Evolutionary conservation across 2,329 filamentous ascomycete genomes (phyloP).

Genomic region (Nigrospora osmanthi): DNA sequence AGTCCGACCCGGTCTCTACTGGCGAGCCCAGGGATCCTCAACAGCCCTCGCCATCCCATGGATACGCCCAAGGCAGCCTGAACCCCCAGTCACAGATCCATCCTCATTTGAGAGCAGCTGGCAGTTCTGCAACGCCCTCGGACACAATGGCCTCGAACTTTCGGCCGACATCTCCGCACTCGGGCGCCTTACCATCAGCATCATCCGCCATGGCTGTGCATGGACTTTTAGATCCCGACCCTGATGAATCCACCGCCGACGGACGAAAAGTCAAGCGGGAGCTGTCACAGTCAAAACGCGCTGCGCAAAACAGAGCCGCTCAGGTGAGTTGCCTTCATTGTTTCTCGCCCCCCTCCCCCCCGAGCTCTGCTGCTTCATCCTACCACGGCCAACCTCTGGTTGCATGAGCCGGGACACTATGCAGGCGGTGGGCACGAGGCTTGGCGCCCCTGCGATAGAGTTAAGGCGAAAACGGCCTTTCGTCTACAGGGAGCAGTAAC

Average conservation of each 20-base stretch:
- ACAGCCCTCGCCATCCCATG: constrained; percentile 15
- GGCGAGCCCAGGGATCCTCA: constrained; percentile 6
- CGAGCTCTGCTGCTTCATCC: constrained; percentile 7
- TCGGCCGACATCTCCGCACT: constrained; percentile 19
- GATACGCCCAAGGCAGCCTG: constrained; percentile 14
- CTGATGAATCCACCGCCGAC: constrained; percentile 30
- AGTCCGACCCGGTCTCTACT: constrained; percentile 9
- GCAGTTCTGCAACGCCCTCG: constrained; percentile 11
- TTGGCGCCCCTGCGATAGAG: not conserved
- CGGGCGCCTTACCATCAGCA: constrained; percentile 17
- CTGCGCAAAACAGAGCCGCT: constrained; percentile 91
- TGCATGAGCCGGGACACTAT: not conserved
- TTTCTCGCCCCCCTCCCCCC: constrained; percentile 1
- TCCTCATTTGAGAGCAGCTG: constrained; percentile 16
- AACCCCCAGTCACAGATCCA: constrained; percentile 16
- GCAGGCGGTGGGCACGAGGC: not conserved
- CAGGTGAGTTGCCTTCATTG: constrained; percentile 54
- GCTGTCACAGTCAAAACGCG: constrained; percentile 89
- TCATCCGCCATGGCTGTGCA: constrained; percentile 19
- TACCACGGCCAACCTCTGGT: not conserved
- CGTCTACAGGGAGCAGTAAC: not conserved
- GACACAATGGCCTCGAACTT: constrained; percentile 23
- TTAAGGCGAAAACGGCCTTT: not conserved
- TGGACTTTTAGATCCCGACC: constrained; percentile 20
- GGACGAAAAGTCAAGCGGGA: constrained; percentile 80